These are phyloP conservation scores for Fusarium sp. DNA, from an alignment of 2,329 filamentous ascomycete genomes.

Conservation along the genomic window DNA sequence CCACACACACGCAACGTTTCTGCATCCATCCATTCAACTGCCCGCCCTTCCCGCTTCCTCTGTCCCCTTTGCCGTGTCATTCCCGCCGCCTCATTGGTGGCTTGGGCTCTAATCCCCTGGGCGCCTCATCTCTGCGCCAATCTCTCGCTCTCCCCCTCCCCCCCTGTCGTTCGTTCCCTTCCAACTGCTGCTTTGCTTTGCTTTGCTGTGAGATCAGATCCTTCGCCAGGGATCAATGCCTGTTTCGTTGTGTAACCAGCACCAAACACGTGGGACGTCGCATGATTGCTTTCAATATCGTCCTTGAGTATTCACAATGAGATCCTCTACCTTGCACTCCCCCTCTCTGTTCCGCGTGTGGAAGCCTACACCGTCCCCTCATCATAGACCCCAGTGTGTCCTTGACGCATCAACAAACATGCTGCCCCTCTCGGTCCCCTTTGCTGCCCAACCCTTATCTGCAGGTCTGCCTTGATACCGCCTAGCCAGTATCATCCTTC, in stretches of 20 bases:
- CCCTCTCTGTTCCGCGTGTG: background rate
- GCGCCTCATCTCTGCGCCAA: background rate
- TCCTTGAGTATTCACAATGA: background rate
- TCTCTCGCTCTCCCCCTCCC: background rate
- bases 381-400: background rate
- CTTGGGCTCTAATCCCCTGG: background rate
- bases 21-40: background rate
- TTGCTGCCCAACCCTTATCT: background rate
- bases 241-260: background rate
- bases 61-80: background rate
- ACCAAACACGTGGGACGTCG: background rate
- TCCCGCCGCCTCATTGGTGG: background rate
- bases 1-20: background rate
- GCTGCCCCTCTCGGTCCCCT: background rate
- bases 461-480: background rate
- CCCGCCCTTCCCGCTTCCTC: background rate
- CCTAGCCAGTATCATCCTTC: background rate
- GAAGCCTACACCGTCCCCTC: background rate
- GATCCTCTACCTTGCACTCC: background rate
- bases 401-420: background rate
- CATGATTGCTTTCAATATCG: background rate
- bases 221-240: background rate
- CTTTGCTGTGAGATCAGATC: background rate
- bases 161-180: background rate
- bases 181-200: background rate